Evolutionary conservation across 2,329 filamentous ascomycete species (phyloP), one percentile per base, ranked within the genome.

Genomic region (Ophiostoma tasmaniense): DNA sequence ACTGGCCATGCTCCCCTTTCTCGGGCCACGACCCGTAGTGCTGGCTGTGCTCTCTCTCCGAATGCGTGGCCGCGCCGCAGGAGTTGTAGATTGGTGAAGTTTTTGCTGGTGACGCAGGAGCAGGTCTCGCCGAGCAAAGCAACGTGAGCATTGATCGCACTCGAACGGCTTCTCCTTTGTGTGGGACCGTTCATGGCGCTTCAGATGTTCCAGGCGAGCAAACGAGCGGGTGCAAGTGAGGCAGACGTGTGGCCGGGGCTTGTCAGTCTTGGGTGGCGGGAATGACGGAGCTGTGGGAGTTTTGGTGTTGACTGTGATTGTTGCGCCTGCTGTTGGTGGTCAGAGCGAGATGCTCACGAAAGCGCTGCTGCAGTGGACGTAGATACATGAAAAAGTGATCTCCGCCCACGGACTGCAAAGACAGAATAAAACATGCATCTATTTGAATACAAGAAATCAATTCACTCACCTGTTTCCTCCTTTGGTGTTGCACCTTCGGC

Each of bases 81-180:
- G 91, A 0, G 93, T 93, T 14, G 92, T 91, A 33, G 92, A 92
- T 84, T 96, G 92, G 78, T 99, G 95, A 65, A 99, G 86, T 83
- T 99, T 99, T 83, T 99, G 95, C 84, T 99, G 95, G 80, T 99
- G 95, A 70, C 95, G 88, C 73, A 99, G 82, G 68, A 99, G 85
- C 73, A 99, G 81, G 79, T 99, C 95, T 73, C 95, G 88, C 71
- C 95, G 88, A 71, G 95, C 95, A 80, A 99, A 99, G 81, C 95
- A 98, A 80, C 95, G 84, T 50, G 92, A 86, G 79, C 95, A 99
- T 78, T 98, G 92, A 35, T 92, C 92, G 76, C 95, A 99, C 79
- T 97, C 93, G 75, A 99, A 99, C 0, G 95, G 95, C 83, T 99
- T 99, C 81, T 99, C 93, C 79, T 99, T 97, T 62, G 93, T 97